Percentiles rank a stretch among this genome's conserved stretches.
Conservation (phyloP, 148 eudicot genomes). For the Drosera capensis region DNA sequence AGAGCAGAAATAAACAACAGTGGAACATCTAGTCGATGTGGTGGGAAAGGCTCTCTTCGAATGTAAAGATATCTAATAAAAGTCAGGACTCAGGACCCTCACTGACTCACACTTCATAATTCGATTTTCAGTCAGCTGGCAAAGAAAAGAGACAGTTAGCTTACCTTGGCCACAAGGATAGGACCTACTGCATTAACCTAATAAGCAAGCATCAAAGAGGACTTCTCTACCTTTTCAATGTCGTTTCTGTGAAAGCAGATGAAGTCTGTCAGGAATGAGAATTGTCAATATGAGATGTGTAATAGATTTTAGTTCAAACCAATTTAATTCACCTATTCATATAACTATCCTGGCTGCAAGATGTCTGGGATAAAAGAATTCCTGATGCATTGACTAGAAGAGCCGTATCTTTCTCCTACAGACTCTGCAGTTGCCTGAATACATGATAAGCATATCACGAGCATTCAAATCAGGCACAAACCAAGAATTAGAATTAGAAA, state of each 20-base stretch:
- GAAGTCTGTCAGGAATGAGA: neutral
- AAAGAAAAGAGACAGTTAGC: neutral
- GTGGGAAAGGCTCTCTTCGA: no score
- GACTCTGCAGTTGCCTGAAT: constrained; percentile 49
- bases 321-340: neutral
- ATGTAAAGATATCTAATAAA: neutral
- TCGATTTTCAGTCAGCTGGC: neutral
- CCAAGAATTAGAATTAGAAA: neutral
- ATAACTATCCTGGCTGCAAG: constrained; percentile 62
- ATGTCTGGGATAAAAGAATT: constrained; percentile 67
- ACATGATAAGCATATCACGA: neutral
- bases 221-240: constrained; percentile 63
- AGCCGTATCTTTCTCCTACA: constrained; percentile 51
- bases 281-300: neutral
- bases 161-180: constrained; percentile 66
- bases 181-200: constrained; percentile 96
- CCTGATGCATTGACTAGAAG: constrained; percentile 63
- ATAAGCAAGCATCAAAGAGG: constrained; percentile 62
- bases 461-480: neutral
- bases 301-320: neutral
- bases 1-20: no score
- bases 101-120: neutral
- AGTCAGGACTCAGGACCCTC: neutral
- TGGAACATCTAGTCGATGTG: no score
- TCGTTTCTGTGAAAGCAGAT: constrained; percentile 53